Conservation (phyloP, 2,329 filamentous ascomycete genomes). For the Sphaerulina musiva region DNA sequence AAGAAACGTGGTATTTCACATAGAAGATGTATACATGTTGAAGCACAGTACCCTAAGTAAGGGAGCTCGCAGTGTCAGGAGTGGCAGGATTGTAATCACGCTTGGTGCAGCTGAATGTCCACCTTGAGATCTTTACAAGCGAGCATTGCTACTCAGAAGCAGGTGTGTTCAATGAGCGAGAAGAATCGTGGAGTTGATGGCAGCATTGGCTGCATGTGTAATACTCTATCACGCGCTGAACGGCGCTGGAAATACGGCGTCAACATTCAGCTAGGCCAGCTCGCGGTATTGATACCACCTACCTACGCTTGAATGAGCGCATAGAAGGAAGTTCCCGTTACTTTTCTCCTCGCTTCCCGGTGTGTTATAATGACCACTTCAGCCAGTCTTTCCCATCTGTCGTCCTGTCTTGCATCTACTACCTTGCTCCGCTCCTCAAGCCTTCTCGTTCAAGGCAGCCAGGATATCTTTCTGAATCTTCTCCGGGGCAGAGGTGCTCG, state of each 20-base stretch:
- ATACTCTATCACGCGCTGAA: constrained; percentile 76
- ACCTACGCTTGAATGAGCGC: background rate
- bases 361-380: no score
- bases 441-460: constrained; percentile 23
- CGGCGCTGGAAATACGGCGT: constrained; percentile 53
- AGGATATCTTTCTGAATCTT: constrained; percentile 56
- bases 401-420: background rate
- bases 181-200: constrained; percentile 74
- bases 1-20: background rate
- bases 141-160: no score
- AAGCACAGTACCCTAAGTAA: constrained; percentile 36
- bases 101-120: constrained; percentile 50
- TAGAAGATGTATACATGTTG: no score
- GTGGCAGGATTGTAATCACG: constrained; percentile 71
- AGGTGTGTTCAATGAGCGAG: constrained; percentile 52
- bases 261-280: constrained; percentile 23
- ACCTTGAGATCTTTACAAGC: background rate
- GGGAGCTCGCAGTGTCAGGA: constrained; percentile 73
- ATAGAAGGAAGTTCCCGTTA: no score
- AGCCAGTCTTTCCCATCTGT: background rate
- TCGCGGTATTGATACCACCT: background rate
- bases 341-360: no score
- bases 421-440: background rate
- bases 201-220: constrained; percentile 74
- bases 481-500: constrained; percentile 81